Conservation (phyloP, 228 moss, liverwort and hornwort genomes). For the Sphagnum fallax region DNA sequence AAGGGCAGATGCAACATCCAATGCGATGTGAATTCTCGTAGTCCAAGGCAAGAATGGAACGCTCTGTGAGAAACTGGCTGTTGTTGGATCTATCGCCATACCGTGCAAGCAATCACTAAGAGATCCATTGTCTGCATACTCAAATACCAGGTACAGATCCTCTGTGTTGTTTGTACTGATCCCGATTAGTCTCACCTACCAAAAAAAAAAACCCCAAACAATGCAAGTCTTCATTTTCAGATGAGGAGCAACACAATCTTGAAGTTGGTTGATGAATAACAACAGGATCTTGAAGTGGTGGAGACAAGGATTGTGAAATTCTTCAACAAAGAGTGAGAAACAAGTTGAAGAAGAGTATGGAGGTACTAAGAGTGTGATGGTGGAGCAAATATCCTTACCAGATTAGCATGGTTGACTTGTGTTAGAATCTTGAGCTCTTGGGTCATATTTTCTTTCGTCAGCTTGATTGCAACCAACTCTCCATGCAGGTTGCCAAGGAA, state of each 20-base stretch:
- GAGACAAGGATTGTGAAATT: too few species aligned
- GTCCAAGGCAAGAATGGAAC: conserved; percentile 61
- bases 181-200: conserved; percentile 56
- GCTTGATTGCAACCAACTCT: conserved; percentile 65
- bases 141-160: conserved; percentile 65
- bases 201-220: too few species aligned
- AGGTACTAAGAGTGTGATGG: too few species aligned
- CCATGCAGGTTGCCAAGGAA: conserved; percentile 47
- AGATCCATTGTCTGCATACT: conserved; percentile 78
- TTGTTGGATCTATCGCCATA: conserved; percentile 13
- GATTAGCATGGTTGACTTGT: conserved; percentile 68
- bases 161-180: conserved; percentile 49
- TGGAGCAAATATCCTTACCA: conserved; percentile 14
- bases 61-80: conserved; percentile 30
- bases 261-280: too few species aligned
- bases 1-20: conserved; percentile 62
- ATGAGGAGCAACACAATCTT: too few species aligned
- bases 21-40: conserved; percentile 49
- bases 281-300: too few species aligned
- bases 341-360: too few species aligned
- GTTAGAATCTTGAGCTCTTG: conserved; percentile 71
- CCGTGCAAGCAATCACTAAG: conserved; percentile 70
- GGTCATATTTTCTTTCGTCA: conserved; percentile 56
- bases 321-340: too few species aligned
- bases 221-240: too few species aligned